Conservation (phyloP, 768 basidiomycete species). For the Suillus paluster region DNA sequence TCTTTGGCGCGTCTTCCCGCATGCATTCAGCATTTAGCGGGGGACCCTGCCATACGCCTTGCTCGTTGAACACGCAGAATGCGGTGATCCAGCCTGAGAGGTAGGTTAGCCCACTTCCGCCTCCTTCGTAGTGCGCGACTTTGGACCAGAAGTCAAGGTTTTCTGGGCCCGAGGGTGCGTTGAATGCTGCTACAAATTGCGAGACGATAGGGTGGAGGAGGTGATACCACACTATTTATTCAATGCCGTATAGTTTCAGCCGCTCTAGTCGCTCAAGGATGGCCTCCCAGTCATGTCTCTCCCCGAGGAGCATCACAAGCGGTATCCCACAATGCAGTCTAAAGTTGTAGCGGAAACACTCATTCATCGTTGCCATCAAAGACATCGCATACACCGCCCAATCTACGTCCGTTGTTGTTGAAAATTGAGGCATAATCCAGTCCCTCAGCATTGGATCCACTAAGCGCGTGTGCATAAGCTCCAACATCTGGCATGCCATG, state of each 20-base stretch:
- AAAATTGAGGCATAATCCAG: too few relatives aligned
- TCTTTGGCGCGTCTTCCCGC: slow-evolving; percentile 35
- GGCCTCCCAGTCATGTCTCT: slow-evolving; percentile 24
- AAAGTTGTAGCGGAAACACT: slow-evolving; percentile 15
- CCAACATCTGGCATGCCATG: slow-evolving; percentile 29
- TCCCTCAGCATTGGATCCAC: too few relatives aligned
- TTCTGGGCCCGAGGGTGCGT: slow-evolving; percentile 23
- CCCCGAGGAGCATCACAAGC: slow-evolving; percentile 26
- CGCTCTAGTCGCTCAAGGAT: slow-evolving; percentile 26
- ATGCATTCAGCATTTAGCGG: slow-evolving; percentile 34
- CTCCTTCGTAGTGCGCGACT: slow-evolving; percentile 30
- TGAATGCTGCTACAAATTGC: slow-evolving; percentile 32
- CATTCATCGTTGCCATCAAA: slow-evolving; percentile 34
- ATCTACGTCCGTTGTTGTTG: too few relatives aligned
- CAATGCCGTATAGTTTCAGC: slow-evolving; percentile 21
- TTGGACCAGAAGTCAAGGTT: slow-evolving; percentile 47
- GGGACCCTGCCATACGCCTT: slow-evolving; percentile 39
- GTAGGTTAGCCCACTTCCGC: slow-evolving; percentile 32
- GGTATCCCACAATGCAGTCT: slow-evolving; percentile 19
- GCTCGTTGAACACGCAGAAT: slow-evolving; percentile 39
- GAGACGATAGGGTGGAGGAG: slow-evolving; percentile 33
- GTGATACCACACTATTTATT: slow-evolving; percentile 22
- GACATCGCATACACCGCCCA: too few relatives aligned
- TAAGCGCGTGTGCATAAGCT: slow-evolving; percentile 27
- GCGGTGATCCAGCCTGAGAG: slow-evolving; percentile 47